Percentiles rank a stretch among this genome's conserved stretches.
Conservation (phyloP, 495 filamentous ascomycete species). For the Penicillium taxi region DNA sequence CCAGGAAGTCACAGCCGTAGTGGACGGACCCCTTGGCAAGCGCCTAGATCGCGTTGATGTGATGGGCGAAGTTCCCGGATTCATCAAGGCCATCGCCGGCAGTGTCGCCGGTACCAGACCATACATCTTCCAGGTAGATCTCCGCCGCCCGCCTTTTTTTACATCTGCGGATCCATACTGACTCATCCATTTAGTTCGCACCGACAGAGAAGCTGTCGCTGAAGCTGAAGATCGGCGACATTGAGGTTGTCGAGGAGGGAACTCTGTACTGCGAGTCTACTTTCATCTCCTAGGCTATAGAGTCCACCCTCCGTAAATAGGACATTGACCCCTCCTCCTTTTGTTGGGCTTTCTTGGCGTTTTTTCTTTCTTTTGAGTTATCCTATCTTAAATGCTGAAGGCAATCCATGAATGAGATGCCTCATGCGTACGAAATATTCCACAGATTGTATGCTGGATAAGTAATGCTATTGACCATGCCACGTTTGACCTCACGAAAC, state of each 20-base stretch:
- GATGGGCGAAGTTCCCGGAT: slow-evolving; percentile 90
- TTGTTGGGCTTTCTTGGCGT: slow-evolving; percentile 14
- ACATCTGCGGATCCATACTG: too few relatives aligned
- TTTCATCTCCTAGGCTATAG: slow-evolving; percentile 62
- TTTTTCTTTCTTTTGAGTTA: slow-evolving; percentile 18
- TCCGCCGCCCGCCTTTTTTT: neutral
- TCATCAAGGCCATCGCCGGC: slow-evolving; percentile 87
- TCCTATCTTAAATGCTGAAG: slow-evolving; percentile 19
- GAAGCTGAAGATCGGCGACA: slow-evolving; percentile 74
- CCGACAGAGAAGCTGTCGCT: slow-evolving; percentile 57
- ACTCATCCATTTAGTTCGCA: slow-evolving; percentile 47
- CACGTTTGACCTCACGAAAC: neutral
- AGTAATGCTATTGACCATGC: slow-evolving; percentile 31
- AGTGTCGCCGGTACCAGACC: slow-evolving; percentile 83
- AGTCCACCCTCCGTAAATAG: slow-evolving; percentile 26
- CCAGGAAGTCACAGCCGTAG: slow-evolving; percentile 55
- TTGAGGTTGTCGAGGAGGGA: slow-evolving; percentile 70
- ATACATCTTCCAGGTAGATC: slow-evolving; percentile 85
- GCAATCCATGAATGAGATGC: slow-evolving; percentile 7
- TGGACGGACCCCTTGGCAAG: slow-evolving; percentile 62
- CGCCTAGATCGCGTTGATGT: slow-evolving; percentile 83
- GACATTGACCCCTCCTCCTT: slow-evolving; percentile 14
- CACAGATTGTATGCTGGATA: slow-evolving; percentile 31
- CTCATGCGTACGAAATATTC: slow-evolving; percentile 22
- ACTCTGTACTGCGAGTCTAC: slow-evolving; percentile 75